Evolutionary conservation across 805 yeast species (phyloP).

Genomic region (Lachancea fermentati): DNA sequence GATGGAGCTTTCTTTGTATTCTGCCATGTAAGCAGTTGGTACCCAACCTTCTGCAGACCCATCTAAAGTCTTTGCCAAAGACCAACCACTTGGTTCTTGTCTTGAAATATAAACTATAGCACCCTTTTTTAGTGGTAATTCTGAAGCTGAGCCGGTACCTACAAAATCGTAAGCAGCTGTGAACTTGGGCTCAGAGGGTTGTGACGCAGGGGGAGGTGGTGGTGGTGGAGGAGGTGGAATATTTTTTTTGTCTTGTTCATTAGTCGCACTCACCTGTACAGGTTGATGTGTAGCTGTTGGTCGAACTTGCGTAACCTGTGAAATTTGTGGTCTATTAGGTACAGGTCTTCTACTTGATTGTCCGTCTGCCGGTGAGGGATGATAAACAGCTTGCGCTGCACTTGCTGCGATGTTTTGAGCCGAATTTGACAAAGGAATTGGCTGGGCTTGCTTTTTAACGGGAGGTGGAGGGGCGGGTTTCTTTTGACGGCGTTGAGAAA

Average conservation of each 20-base stretch:
- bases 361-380: constrained; percentile 20
- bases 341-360: constrained; percentile 16
- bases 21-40: constrained; percentile 83
- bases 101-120: constrained; percentile 66
- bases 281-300: constrained; percentile 14
- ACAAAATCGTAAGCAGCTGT: constrained; percentile 84
- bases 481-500: constrained; percentile 10
- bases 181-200: constrained; percentile 69
- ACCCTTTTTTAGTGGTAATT: constrained; percentile 70
- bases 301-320: background rate
- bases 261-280: constrained; percentile 13
- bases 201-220: constrained; percentile 56
- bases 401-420: constrained; percentile 35
- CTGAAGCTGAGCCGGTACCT: constrained; percentile 80
- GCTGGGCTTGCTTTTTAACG: constrained; percentile 17
- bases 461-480: constrained; percentile 16
- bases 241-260: constrained; percentile 11
- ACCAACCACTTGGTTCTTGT: constrained; percentile 89
- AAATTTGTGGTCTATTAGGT: constrained; percentile 4
- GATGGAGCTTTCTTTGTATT: constrained; percentile 35
- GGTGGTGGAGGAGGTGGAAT: constrained; percentile 71
- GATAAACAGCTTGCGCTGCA: constrained; percentile 36
- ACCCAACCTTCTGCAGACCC: constrained; percentile 92
- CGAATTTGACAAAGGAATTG: constrained; percentile 25
- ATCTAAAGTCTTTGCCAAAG: constrained; percentile 73